Evolutionary conservation across 2,329 filamentous ascomycete species (phyloP), one percentile per base, ranked within the genome.

Genomic region (Pyrenophora teres): DNA sequence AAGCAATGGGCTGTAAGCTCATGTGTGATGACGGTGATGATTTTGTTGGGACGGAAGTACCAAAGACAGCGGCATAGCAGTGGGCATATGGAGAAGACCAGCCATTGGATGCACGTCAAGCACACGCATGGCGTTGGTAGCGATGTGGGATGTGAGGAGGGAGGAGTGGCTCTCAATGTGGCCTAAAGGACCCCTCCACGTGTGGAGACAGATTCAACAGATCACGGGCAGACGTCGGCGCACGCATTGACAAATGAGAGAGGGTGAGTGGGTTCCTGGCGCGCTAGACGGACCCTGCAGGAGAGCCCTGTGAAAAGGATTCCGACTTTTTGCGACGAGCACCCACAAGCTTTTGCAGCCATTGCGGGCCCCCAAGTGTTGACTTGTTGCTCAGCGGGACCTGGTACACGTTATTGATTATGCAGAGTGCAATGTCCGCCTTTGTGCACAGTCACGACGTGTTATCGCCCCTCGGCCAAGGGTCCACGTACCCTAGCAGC

Each of bases 211-310:
- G 36, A 45, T 46, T 50, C 46, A 47, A 46, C 39, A 44, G 31
- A 36, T 40, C 4, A 32, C 36, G 40, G 40, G 30, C 13, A 40
- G 38, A 42, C 32, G 40, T 51, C 52, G 55, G 55, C 50, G n/a
- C 21, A 7, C 44, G 16, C 30, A 23, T 23, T 32, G 40, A 40
- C 55, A 38, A 57, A 55, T 50, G 52, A 59, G 33, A 15, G 8
- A 21, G 41, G 37, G 32, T 53, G 49, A 43, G 23, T 32, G 15
- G 40, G 52, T 53, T 40, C 53, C 53, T 53, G 55, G 37, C 21
- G 33, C 42, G 39, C 53, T 52, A 59, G 42, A 35, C 27, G 42
- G 56, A 44, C 56, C 56, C 56, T 59, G 56, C 56, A 59, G 56
- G n/a, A 54, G 38, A 30, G 36, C 40, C 47, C 30, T 40, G 41